Percentiles rank a stretch among this genome's conserved stretches.
Evolutionary conservation across 148 eudicot species (phyloP).

Genomic region (Polygonum aviculare): DNA sequence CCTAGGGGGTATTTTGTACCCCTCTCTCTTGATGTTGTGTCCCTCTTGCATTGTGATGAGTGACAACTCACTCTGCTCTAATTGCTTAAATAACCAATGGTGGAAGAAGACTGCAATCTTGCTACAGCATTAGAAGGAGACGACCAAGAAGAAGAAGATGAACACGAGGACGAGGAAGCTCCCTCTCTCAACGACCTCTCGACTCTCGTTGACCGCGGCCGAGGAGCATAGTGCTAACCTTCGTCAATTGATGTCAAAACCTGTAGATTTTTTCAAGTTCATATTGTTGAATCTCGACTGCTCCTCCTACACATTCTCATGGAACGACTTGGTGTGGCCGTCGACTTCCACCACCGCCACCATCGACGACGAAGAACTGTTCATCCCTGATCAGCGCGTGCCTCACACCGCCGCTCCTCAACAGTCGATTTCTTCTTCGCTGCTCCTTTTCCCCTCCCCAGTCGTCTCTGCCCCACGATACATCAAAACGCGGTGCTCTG

Average conservation of each 20-base stretch:
- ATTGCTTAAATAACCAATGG: neutral
- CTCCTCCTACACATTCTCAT: neutral
- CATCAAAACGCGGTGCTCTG: slow-evolving; percentile 5
- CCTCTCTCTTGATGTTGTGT: neutral
- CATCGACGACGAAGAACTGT: neutral
- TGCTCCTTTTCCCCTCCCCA: neutral
- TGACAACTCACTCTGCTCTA: too few species aligned
- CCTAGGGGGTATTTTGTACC: too few species aligned
- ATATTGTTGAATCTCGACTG: neutral
- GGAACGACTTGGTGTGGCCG: neutral
- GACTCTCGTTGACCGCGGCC: neutral
- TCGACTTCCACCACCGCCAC: neutral
- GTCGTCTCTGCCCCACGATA: neutral
- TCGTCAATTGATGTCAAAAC: neutral
- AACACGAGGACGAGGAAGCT: neutral
- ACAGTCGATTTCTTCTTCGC: neutral
- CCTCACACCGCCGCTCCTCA: neutral
- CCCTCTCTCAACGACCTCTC: slow-evolving; percentile 6
- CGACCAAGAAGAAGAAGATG: neutral
- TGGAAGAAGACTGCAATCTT: neutral
- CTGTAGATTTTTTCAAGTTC: slow-evolving; percentile 1
- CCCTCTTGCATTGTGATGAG: too few species aligned
- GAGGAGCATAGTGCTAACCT: neutral
- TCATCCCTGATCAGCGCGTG: neutral
- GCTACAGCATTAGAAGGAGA: neutral